phyloP scores from a whole-genome alignment of 1,139 yeast species.

The Taiozyma sp. region DNA sequence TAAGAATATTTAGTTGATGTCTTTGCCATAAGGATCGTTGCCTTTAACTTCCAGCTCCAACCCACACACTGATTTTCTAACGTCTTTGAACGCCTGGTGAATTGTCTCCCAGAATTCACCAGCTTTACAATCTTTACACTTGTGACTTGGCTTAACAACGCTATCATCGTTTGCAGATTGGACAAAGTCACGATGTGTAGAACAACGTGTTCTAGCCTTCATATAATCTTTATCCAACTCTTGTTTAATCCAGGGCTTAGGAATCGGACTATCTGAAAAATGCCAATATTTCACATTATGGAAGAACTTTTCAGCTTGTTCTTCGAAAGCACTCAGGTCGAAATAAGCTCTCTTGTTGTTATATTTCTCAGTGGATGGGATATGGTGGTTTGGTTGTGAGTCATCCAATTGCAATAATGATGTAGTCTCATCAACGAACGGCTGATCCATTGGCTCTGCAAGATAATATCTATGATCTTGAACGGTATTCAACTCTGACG shows the following conservation, averaged over 20 bases:
- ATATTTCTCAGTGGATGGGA: not conserved
- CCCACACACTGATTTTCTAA: constrained; percentile 7
- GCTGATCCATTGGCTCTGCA: constrained; percentile 10
- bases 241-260: constrained; percentile 37
- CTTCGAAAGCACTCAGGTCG: not conserved
- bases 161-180: not conserved
- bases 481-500: constrained; percentile 35
- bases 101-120: constrained; percentile 9
- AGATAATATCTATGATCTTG: constrained; percentile 24
- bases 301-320: not conserved
- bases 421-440: constrained; percentile 3
- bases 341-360: constrained; percentile 6
- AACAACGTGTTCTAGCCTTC: constrained; percentile 6
- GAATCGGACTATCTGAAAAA: constrained; percentile 40
- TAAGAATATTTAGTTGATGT: not conserved
- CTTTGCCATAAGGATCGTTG: constrained; percentile 2
- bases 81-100: constrained; percentile 1
- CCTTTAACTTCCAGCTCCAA: constrained; percentile 1
- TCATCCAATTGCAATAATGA: not conserved
- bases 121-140: constrained; percentile 7
- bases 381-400: not conserved
- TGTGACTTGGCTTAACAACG: constrained; percentile 1
- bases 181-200: not conserved
- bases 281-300: constrained; percentile 30
- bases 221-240: constrained; percentile 1